Percentiles rank a stretch among this genome's conserved stretches.
These are phyloP conservation scores for Lepidium aucheri DNA, from an alignment of 345 rosid species.

Conservation along the genomic window DNA sequence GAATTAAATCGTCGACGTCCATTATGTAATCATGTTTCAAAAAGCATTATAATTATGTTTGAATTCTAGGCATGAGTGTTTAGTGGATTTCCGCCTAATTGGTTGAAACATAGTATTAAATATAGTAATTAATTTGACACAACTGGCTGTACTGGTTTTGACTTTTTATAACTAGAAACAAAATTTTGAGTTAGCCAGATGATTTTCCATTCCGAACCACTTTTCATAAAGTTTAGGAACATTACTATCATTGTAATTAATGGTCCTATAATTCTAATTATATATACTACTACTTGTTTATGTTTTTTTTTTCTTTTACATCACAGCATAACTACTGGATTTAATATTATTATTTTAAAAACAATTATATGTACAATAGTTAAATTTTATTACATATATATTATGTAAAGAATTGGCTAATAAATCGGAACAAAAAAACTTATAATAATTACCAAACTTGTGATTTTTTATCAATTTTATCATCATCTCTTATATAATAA, in stretches of 20 bases:
- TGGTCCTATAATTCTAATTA: background rate
- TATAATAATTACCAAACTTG: no score
- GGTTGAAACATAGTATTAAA: no score
- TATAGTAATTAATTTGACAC: conserved; percentile 5
- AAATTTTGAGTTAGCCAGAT: conserved; percentile 26
- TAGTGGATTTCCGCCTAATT: conserved; percentile 1
- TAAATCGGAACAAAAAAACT: no score
- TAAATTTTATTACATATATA: no score
- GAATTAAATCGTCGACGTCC: conserved; percentile 5
- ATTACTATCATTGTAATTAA: background rate
- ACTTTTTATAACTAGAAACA: conserved; percentile 20
- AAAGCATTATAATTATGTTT: conserved; percentile 18
- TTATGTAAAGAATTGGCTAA: no score
- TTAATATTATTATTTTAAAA: background rate
- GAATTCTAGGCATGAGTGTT: background rate
- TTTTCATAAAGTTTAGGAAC: conserved; percentile 16
- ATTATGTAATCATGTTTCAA: conserved; percentile 18
- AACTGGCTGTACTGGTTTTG: conserved; percentile 17
- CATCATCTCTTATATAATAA: no score
- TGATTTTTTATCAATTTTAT: no score
- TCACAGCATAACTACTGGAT: background rate
- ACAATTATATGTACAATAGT: background rate
- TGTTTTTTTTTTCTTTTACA: no score
- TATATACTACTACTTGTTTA: background rate
- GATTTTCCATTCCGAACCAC: conserved; percentile 3